Conservation (phyloP, 164 flowering plant species). For the Nymphaea thermarum region DNA sequence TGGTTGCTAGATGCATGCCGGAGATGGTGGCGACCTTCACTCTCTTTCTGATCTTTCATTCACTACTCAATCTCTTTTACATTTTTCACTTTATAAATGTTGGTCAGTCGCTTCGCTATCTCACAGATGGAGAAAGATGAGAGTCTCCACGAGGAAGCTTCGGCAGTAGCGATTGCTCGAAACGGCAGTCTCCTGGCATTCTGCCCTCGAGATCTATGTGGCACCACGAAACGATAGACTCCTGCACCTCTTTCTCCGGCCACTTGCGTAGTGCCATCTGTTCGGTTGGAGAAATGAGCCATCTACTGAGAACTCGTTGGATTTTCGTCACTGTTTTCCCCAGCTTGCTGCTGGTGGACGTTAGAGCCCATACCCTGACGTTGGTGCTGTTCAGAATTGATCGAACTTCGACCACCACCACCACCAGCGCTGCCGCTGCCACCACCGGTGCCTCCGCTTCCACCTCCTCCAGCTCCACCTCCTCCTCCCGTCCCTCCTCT, state of each 20-base stretch:
- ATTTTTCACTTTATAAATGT: too few species aligned
- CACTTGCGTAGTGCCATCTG: not conserved
- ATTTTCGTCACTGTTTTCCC: constrained; percentile 50
- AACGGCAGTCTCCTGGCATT: too few species aligned
- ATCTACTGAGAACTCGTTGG: constrained; percentile 42
- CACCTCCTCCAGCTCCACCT: not conserved
- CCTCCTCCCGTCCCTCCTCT: constrained; percentile 9
- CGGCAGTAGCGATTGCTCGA: not conserved
- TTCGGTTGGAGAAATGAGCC: not conserved
- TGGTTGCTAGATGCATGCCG: not conserved
- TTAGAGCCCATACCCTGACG: constrained; percentile 21
- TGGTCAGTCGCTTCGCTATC: too few species aligned
- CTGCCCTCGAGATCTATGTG: too few species aligned
- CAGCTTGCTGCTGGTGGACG: constrained; percentile 23
- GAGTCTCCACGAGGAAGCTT: not conserved
- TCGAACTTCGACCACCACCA: constrained; percentile 19
- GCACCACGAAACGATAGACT: too few species aligned
- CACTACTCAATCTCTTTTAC: too few species aligned
- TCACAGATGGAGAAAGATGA: not conserved
- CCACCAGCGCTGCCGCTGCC: not conserved
- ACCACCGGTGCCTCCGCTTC: not conserved
- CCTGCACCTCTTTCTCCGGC: too few species aligned
- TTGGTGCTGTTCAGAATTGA: constrained; percentile 39
- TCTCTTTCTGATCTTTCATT: too few species aligned
- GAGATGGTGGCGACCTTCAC: too few species aligned